Base-by-base conservation (phyloP, 306 rosid genomes). In the Cicer pinnatifidum region DNA sequence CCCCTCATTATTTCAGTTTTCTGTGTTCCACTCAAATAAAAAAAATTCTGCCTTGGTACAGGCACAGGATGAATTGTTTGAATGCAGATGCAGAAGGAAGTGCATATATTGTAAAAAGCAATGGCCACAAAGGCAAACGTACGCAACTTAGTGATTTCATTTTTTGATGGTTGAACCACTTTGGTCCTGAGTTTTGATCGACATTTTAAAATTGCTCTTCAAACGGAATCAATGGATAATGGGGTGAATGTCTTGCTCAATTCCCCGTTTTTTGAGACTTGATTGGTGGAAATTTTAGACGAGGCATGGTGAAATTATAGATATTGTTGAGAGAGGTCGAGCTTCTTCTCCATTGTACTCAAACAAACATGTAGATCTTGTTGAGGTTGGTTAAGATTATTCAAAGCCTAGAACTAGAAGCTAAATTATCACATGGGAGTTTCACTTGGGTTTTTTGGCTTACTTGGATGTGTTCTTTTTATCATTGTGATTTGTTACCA, bases 11-110 rank as follows among this genome's bases (percentile, higher is more conserved):
- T 45, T 15, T 47, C 33, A 16, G 37, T 12, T 45, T 46, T 69
- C 48, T 17, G 38, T 44, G 47, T 71, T 74, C 39, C 11, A 12
- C 44, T 9, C 15, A 19, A 67, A 11, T 80, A 63, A 68, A 69
- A 2, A 23, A 23, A 23, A 2, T 73, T 53, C 43, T 81, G 53
- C 58, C 33, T 33, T 78, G 57, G 69, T 37, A 11, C 90, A 92
- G 98, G 96, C 98, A 92, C 83, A 83, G 91, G 77, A 90, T 92
- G 98, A 92, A 92, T 83, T 92, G 98, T 78, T 81, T 79, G 65
- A 88, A 81, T 77, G 92, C 96, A 15, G 86, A 64, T 59, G 86
- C 68, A 19, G 96, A 88, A 79, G 97, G 63, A 73, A 78, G 82
- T 69, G 94, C 84, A 39, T 85, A 85, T 50, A 88, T 92, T 69